Evolutionary conservation across 306 rosid genomes (phyloP).

Genomic region (Ziziphus jujuba): DNA sequence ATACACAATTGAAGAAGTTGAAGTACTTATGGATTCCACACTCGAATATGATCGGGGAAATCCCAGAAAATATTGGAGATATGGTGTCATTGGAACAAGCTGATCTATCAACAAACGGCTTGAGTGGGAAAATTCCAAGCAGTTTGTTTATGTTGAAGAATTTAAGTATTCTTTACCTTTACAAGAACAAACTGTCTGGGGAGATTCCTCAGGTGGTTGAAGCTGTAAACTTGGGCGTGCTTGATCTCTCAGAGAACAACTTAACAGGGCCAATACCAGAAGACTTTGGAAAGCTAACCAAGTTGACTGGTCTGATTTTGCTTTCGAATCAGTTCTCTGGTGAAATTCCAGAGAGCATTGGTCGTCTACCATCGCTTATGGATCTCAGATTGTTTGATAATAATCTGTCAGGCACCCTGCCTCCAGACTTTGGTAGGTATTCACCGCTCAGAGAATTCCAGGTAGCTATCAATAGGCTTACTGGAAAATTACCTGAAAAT

Average conservation of each 20-base stretch:
- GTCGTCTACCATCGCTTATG: slow-evolving; percentile 46
- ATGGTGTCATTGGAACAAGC: slow-evolving; percentile 48
- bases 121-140: slow-evolving; percentile 54
- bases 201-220: slow-evolving; percentile 52
- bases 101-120: slow-evolving; percentile 37
- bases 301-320: slow-evolving; percentile 36
- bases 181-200: slow-evolving; percentile 45
- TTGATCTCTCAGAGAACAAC: slow-evolving; percentile 47
- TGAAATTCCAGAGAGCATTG: slow-evolving; percentile 52
- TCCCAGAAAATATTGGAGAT: slow-evolving; percentile 54
- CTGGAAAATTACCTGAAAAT: slow-evolving; percentile 53
- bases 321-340: slow-evolving; percentile 46
- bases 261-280: slow-evolving; percentile 53
- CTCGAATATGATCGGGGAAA: slow-evolving; percentile 52
- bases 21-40: slow-evolving; percentile 28
- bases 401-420: slow-evolving; percentile 54
- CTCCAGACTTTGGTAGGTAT: slow-evolving; percentile 58
- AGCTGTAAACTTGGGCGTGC: slow-evolving; percentile 30
- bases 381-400: slow-evolving; percentile 39
- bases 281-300: slow-evolving; percentile 54
- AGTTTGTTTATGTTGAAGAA: slow-evolving; percentile 48
- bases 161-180: slow-evolving; percentile 42
- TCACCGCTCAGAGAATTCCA: slow-evolving; percentile 38
- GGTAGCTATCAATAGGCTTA: slow-evolving; percentile 38
- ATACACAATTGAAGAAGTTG: slow-evolving; percentile 52